phyloP scores from a whole-genome alignment of 2,329 filamentous ascomycete genomes.

The Cercospora sesami region DNA sequence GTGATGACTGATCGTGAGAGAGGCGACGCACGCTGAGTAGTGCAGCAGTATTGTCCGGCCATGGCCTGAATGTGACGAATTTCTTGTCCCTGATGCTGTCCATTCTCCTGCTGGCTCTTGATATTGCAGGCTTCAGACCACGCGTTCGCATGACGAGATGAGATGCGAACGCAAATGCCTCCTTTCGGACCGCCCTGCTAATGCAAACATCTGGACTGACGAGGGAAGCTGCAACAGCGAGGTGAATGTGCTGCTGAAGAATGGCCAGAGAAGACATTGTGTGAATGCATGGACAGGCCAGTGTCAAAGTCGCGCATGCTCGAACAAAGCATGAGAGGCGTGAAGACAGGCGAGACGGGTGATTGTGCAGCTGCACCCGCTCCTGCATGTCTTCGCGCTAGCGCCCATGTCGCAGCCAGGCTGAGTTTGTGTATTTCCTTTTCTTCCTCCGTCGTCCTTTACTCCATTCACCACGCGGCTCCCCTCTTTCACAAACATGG shows the following conservation, averaged over 20 bases:
- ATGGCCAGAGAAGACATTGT: too few relatives aligned
- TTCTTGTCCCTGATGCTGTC: not conserved
- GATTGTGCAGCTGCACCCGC: not conserved
- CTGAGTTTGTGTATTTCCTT: not conserved
- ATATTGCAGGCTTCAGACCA: not conserved
- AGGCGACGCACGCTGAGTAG: not conserved
- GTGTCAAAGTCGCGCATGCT: not conserved
- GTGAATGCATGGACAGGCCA: too few relatives aligned
- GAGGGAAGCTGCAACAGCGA: not conserved
- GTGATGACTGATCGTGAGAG: not conserved
- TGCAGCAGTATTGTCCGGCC: not conserved
- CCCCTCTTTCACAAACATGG: not conserved
- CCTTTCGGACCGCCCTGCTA: not conserved
- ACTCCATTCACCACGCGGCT: not conserved
- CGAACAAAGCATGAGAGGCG: not conserved
- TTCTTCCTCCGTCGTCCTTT: not conserved
- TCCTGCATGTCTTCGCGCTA: conserved; percentile 1
- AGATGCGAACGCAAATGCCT: not conserved
- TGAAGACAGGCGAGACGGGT: not conserved
- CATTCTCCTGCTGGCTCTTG: not conserved
- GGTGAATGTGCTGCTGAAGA: too few relatives aligned
- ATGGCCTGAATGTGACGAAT: not conserved
- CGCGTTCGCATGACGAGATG: not conserved
- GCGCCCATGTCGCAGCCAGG: not conserved
- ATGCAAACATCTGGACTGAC: not conserved